A percentile compares a stretch with the other conserved stretches of the same genome.
Evolutionary conservation across 768 basidiomycete species (phyloP).

Genomic region (Thelephora aurantiotincta): DNA sequence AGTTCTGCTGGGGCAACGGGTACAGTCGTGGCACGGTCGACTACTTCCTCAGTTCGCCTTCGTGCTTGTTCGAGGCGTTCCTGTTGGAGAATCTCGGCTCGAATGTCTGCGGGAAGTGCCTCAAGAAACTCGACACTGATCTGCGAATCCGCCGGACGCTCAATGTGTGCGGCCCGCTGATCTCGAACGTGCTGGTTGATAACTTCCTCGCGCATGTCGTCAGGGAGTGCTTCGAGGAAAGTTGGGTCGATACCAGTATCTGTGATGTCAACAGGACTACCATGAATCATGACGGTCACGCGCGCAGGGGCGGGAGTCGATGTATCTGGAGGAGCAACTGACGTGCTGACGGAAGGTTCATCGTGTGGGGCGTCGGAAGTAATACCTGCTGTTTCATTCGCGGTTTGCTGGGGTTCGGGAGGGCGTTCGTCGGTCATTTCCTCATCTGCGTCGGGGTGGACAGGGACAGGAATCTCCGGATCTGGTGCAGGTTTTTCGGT

Average conservation of each 20-base stretch:
- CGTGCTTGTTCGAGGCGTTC: constrained; percentile 73
- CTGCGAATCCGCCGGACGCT: constrained; percentile 67
- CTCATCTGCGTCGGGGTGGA: constrained; percentile 25
- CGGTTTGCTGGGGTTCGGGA: constrained; percentile 1
- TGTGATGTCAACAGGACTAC: constrained; percentile 90
- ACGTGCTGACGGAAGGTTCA: constrained; percentile 9
- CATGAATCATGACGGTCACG: constrained; percentile 83
- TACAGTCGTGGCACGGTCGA: constrained; percentile 17
- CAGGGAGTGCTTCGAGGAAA: constrained; percentile 93
- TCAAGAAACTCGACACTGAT: constrained; percentile 94
- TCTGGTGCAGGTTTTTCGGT: constrained; percentile 24
- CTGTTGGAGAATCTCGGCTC: constrained; percentile 94
- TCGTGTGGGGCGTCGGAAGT: constrained; percentile 3
- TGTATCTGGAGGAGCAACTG: constrained; percentile 14
- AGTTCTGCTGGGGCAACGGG: constrained; percentile 50
- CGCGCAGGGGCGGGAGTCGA: constrained; percentile 36
- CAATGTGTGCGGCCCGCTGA: constrained; percentile 63
- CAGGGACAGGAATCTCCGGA: constrained; percentile 1
- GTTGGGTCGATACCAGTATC: constrained; percentile 98
- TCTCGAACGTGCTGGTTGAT: constrained; percentile 95
- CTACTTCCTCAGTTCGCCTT: constrained; percentile 27
- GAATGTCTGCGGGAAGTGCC: constrained; percentile 89
- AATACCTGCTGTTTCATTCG: constrained; percentile 8
- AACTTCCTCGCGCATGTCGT: constrained; percentile 98
- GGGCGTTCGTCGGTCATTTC: constrained; percentile 33